Conservation (phyloP, 1,284 basidiomycete species). For the Amylostereum areolatum region DNA sequence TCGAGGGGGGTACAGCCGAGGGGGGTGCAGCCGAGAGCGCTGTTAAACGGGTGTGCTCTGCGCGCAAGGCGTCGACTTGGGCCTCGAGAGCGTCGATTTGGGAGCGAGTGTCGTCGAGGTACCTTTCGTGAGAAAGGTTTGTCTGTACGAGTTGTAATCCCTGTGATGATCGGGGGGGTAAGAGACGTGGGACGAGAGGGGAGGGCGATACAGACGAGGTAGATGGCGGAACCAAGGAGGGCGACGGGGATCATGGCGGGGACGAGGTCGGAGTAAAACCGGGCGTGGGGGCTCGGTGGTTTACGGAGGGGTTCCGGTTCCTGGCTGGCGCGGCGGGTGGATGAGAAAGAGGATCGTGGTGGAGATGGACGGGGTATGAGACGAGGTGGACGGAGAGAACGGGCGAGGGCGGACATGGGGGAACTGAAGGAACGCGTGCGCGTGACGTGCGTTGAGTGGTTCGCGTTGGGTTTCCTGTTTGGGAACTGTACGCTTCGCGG, state of each 20-base stretch:
- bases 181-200: constrained; percentile 6
- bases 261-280: constrained; percentile 59
- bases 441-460: neutral
- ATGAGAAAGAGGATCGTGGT: neutral
- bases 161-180: constrained; percentile 27
- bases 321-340: constrained; percentile 9
- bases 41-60: constrained; percentile 4
- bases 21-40: too few species aligned
- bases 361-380: neutral
- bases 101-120: constrained; percentile 51
- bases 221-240: constrained; percentile 70
- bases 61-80: constrained; percentile 42
- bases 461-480: too few species aligned
- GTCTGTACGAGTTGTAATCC: constrained; percentile 57
- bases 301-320: constrained; percentile 2
- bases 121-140: constrained; percentile 62
- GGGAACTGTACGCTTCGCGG: too few species aligned
- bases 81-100: constrained; percentile 51
- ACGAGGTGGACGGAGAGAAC: neutral
- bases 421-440: neutral
- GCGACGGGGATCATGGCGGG: constrained; percentile 75
- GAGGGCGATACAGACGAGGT: constrained; percentile 45
- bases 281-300: constrained; percentile 44
- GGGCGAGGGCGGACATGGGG: neutral
- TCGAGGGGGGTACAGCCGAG: too few species aligned